These are phyloP conservation scores for Rhodotorula sp. DNA, from an alignment of 1,284 basidiomycete genomes.

Conservation along the genomic window DNA sequence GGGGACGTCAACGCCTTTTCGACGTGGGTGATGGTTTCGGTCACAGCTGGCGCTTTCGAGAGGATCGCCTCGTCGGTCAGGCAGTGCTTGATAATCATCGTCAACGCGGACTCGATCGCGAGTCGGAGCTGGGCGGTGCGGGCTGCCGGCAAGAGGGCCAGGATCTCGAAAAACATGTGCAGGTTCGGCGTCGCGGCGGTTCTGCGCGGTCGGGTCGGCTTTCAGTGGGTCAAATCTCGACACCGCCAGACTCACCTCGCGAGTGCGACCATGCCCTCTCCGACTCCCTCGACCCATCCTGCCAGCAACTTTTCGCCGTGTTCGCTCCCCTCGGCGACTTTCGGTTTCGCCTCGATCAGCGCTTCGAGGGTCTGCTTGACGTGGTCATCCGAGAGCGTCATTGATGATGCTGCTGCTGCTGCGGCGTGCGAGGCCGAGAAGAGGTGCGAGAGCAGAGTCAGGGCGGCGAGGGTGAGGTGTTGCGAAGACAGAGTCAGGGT, in stretches of 20 bases:
- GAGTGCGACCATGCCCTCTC: slow-evolving; percentile 65
- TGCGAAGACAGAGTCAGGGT: slow-evolving; percentile 45
- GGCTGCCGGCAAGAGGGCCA: slow-evolving; percentile 28
- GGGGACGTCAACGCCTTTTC: slow-evolving; percentile 68
- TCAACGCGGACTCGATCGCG: slow-evolving; percentile 63
- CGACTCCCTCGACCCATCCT: slow-evolving; percentile 71
- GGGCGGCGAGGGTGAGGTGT: slow-evolving; percentile 38
- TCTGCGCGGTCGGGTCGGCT: slow-evolving; percentile 1
- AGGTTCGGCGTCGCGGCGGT: slow-evolving; percentile 19
- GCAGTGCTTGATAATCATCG: slow-evolving; percentile 63
- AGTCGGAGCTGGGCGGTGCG: slow-evolving; percentile 55
- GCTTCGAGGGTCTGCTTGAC: slow-evolving; percentile 57
- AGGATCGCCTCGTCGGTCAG: slow-evolving; percentile 64
- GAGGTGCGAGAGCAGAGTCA: slow-evolving; percentile 41
- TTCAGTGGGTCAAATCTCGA: too few relatives aligned
- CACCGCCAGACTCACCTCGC: slow-evolving; percentile 58
- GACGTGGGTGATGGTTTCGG: slow-evolving; percentile 60
- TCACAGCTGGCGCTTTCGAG: not conserved
- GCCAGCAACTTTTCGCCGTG: slow-evolving; percentile 55
- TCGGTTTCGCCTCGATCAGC: slow-evolving; percentile 70
- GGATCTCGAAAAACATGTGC: slow-evolving; percentile 26
- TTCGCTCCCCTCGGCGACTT: slow-evolving; percentile 54
- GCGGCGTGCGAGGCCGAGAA: slow-evolving; percentile 37
- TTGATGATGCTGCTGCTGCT: not conserved
- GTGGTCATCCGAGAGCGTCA: slow-evolving; percentile 30